Conservation (phyloP, 495 filamentous ascomycete species). For the Parathielavia appendiculata region DNA sequence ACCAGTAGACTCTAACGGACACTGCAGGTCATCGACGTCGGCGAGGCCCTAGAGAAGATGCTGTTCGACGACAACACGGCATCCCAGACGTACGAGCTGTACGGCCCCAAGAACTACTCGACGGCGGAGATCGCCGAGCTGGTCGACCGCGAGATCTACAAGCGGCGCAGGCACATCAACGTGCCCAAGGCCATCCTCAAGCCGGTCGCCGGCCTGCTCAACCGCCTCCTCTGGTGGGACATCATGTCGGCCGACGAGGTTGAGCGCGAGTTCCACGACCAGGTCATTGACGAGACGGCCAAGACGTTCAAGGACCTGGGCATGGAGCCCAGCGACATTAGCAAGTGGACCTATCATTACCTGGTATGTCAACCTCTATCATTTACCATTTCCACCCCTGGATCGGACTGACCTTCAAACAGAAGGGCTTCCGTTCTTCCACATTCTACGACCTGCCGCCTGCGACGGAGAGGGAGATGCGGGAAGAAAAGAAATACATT, state of each 20-base stretch:
- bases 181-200: conserved; percentile 74
- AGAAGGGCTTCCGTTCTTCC: conserved; percentile 80
- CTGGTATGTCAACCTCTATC: conserved; percentile 56
- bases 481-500: conserved; percentile 92
- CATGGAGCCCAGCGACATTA: conserved; percentile 79
- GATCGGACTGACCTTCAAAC: conserved; percentile 26
- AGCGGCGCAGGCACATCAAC: conserved; percentile 86
- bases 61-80: conserved; percentile 84
- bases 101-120: conserved; percentile 88
- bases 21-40: conserved; percentile 75
- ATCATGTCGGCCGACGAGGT: conserved; percentile 78
- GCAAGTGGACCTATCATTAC: conserved; percentile 82
- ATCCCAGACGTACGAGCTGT: conserved; percentile 88
- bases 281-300: conserved; percentile 80
- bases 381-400: background rate
- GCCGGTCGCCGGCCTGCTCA: conserved; percentile 63
- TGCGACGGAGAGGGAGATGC: conserved; percentile 86
- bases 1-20: conserved; percentile 18
- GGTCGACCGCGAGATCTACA: conserved; percentile 88
- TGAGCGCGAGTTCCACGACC: conserved; percentile 90
- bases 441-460: conserved; percentile 89
- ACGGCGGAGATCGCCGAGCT: conserved; percentile 79
- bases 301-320: conserved; percentile 95
- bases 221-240: conserved; percentile 83
- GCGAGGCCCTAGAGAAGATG: conserved; percentile 80